A percentile compares a stretch with the other conserved stretches of the same genome.
These are phyloP conservation scores for Xylaria sp. DNA, from an alignment of 2,329 filamentous ascomycete genomes.

Conservation along the genomic window DNA sequence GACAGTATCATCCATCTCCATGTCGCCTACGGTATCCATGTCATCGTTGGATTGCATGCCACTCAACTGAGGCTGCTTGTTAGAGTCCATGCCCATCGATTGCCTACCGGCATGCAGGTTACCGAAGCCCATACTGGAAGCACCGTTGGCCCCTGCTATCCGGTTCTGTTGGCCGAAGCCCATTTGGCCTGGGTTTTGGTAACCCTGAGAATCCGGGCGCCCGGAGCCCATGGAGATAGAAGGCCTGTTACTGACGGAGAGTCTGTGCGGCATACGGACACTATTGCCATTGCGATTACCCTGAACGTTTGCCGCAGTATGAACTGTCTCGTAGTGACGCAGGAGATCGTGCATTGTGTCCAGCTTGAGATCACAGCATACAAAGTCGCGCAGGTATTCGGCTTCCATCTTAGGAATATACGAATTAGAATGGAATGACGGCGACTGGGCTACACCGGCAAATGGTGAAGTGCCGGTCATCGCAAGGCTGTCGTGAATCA, in stretches of 20 bases:
- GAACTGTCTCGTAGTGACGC: slow-evolving; percentile 95
- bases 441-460: slow-evolving; percentile 78
- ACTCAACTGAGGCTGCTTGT: slow-evolving; percentile 55
- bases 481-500: slow-evolving; percentile 73
- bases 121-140: slow-evolving; percentile 43
- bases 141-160: slow-evolving; percentile 35
- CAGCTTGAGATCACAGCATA: slow-evolving; percentile 89
- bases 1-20: slow-evolving; percentile 93
- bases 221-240: slow-evolving; percentile 44
- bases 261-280: slow-evolving; percentile 46
- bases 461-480: slow-evolving; percentile 98
- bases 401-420: slow-evolving; percentile 97
- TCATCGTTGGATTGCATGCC: slow-evolving; percentile 65
- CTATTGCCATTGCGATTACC: slow-evolving; percentile 43
- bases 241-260: slow-evolving; percentile 47
- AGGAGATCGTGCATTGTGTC: slow-evolving; percentile 93
- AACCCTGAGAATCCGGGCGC: slow-evolving; percentile 45
- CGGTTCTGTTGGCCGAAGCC: slow-evolving; percentile 47
- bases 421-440: slow-evolving; percentile 94
- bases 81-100: slow-evolving; percentile 40
- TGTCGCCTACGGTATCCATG: slow-evolving; percentile 88
- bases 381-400: slow-evolving; percentile 97
- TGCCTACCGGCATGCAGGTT: slow-evolving; percentile 55
- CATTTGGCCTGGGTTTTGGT: slow-evolving; percentile 43
- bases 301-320: slow-evolving; percentile 73